Conservation (phyloP, 306 rosid genomes). For the Amphicarpaea edgeworthii region DNA sequence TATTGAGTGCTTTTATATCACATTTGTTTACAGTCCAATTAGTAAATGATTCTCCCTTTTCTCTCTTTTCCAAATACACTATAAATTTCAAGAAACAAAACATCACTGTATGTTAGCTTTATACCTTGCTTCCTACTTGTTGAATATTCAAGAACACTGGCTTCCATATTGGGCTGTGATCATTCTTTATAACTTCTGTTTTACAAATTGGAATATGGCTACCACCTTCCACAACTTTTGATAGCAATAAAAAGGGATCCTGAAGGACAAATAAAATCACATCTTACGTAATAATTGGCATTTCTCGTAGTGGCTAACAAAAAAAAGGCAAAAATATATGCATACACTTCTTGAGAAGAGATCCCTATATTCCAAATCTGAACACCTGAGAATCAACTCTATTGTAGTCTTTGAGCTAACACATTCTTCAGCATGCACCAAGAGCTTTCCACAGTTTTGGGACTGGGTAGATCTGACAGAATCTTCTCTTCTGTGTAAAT, state of each 20-base stretch:
- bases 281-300: slow-evolving; percentile 20
- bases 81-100: slow-evolving; percentile 24
- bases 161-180: slow-evolving; percentile 87
- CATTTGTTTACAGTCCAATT: slow-evolving; percentile 18
- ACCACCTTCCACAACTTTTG: slow-evolving; percentile 79
- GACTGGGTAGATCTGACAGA: slow-evolving; percentile 59
- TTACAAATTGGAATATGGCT: slow-evolving; percentile 83
- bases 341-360: slow-evolving; percentile 97
- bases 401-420: slow-evolving; percentile 77
- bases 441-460: slow-evolving; percentile 70
- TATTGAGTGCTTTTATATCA: slow-evolving; percentile 19
- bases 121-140: slow-evolving; percentile 98
- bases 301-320: slow-evolving; percentile 39
- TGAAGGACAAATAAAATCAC: slow-evolving; percentile 54
- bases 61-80: slow-evolving; percentile 15
- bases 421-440: slow-evolving; percentile 86
- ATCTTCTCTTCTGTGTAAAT: slow-evolving; percentile 73
- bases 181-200: slow-evolving; percentile 93
- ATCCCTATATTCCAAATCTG: slow-evolving; percentile 92
- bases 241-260: slow-evolving; percentile 93
- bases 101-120: slow-evolving; percentile 36
- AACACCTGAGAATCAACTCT: slow-evolving; percentile 83
- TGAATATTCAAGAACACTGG: slow-evolving; percentile 85
- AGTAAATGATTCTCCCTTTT: slow-evolving; percentile 24
- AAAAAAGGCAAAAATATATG: slow-evolving; percentile 10